Percentiles rank a stretch among this genome's conserved stretches.
phyloP scores from a whole-genome alignment of 805 yeast genomes.

The Yarrowia bubula region DNA sequence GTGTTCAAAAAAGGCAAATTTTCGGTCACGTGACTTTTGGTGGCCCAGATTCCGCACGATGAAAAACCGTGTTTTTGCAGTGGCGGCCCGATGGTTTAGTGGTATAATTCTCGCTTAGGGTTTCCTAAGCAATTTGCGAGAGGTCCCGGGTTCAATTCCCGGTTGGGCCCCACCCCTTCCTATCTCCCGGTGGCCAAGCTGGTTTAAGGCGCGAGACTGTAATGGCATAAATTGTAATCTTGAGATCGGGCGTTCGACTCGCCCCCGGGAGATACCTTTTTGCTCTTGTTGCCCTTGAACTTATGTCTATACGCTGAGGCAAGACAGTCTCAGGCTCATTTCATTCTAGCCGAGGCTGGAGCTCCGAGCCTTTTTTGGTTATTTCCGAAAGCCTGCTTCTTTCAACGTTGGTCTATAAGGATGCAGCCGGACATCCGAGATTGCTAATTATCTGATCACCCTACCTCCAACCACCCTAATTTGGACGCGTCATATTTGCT shows the following conservation, averaged over 20 bases:
- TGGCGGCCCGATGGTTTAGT: slow-evolving; percentile 26
- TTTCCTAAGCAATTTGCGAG: slow-evolving; percentile 25
- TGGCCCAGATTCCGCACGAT: too few relatives aligned
- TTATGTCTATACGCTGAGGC: neutral
- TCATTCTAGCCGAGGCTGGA: neutral
- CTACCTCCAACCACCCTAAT: neutral
- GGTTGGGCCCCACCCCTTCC: slow-evolving; percentile 11
- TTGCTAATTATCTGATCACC: slow-evolving; percentile 4
- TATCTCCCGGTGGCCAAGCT: slow-evolving; percentile 27
- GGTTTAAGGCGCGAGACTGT: slow-evolving; percentile 28
- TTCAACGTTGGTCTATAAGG: neutral
- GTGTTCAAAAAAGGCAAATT: too few relatives aligned
- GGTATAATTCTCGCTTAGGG: slow-evolving; percentile 27
- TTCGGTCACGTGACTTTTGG: too few relatives aligned
- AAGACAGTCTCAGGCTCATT: neutral
- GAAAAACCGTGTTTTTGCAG: too few relatives aligned
- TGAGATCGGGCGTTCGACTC: slow-evolving; percentile 28
- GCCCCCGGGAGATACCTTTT: slow-evolving; percentile 26
- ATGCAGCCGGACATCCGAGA: neutral
- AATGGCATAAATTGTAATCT: slow-evolving; percentile 25
- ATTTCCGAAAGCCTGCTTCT: neutral
- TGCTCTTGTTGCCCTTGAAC: neutral
- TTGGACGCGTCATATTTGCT: neutral
- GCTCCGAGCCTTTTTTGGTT: neutral
- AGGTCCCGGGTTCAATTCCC: slow-evolving; percentile 28